phyloP scores from a whole-genome alignment of 2,329 filamentous ascomycete genomes.

The Colletotrichum kahawae region DNA sequence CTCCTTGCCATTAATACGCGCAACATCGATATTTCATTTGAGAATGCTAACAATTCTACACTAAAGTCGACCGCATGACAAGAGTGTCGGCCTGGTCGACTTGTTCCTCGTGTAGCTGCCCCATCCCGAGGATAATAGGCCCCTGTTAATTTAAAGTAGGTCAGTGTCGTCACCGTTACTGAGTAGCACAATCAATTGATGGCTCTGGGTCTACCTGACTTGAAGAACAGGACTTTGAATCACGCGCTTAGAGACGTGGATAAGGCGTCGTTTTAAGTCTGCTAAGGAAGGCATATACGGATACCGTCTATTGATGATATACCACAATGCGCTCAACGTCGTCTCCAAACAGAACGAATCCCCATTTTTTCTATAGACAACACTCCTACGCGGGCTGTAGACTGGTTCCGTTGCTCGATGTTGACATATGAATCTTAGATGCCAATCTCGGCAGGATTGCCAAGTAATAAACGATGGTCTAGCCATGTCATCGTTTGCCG shows the following conservation, averaged over 20 bases:
- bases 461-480: background rate
- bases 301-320: background rate
- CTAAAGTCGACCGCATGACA: no score
- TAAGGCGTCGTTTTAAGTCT: background rate
- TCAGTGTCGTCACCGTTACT: no score
- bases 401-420: background rate
- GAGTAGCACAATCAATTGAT: no score
- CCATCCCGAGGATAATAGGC: no score
- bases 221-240: background rate
- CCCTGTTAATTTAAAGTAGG: no score
- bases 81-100: no score
- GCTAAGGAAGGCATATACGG: background rate
- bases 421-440: background rate
- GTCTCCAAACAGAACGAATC: rapidly evolving
- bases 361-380: background rate
- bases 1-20: background rate
- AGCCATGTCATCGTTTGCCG: background rate
- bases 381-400: no score
- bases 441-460: background rate
- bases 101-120: no score
- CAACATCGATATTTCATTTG: background rate
- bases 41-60: background rate
- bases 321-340: background rate
- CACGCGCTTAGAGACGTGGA: background rate
- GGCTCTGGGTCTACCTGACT: no score